A percentile compares a stretch with the other conserved stretches of the same genome.
These are phyloP conservation scores for Nadsonia fulvescens DNA, from an alignment of 805 yeast species.

Conservation along the genomic window DNA sequence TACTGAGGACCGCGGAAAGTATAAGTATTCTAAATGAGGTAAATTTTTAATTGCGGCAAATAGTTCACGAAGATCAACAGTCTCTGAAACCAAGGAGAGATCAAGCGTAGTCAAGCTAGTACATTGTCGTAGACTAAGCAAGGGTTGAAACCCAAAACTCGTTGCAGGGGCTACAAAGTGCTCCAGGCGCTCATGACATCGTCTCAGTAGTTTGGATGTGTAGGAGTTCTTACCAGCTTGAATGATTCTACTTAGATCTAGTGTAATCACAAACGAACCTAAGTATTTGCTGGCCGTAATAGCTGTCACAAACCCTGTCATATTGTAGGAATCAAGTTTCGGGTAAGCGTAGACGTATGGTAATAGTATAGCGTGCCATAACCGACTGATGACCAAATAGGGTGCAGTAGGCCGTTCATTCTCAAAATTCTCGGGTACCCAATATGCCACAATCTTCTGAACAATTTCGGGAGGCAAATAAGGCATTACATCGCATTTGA, in stretches of 20 bases:
- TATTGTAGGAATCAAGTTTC: slow-evolving; percentile 44
- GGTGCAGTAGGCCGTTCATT: slow-evolving; percentile 22
- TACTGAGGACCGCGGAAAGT: slow-evolving; percentile 80
- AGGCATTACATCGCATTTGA: slow-evolving; percentile 21
- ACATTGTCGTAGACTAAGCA: slow-evolving; percentile 66
- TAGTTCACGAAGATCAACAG: slow-evolving; percentile 64
- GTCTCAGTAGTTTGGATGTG: slow-evolving; percentile 63
- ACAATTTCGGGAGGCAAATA: slow-evolving; percentile 35
- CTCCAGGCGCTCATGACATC: slow-evolving; percentile 50
- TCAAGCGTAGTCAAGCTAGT: slow-evolving; percentile 46
- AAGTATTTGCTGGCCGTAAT: slow-evolving; percentile 26
- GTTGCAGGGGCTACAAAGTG: slow-evolving; percentile 84
- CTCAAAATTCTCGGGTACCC: slow-evolving; percentile 12
- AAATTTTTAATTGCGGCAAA: slow-evolving; percentile 55
- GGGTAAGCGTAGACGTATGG: slow-evolving; percentile 55
- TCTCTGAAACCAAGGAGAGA: slow-evolving; percentile 74
- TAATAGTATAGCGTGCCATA: slow-evolving; percentile 42
- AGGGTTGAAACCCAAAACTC: slow-evolving; percentile 81
- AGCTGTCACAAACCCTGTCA: slow-evolving; percentile 52
- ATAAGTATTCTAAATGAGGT: slow-evolving; percentile 46
- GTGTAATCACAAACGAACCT: slow-evolving; percentile 41
- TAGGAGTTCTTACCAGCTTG: slow-evolving; percentile 87
- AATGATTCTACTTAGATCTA: slow-evolving; percentile 64
- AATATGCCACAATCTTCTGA: slow-evolving; percentile 20
- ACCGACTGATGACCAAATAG: slow-evolving; percentile 39